Conservation (phyloP, 1,139 yeast species). For the Pichia inconspicua region DNA sequence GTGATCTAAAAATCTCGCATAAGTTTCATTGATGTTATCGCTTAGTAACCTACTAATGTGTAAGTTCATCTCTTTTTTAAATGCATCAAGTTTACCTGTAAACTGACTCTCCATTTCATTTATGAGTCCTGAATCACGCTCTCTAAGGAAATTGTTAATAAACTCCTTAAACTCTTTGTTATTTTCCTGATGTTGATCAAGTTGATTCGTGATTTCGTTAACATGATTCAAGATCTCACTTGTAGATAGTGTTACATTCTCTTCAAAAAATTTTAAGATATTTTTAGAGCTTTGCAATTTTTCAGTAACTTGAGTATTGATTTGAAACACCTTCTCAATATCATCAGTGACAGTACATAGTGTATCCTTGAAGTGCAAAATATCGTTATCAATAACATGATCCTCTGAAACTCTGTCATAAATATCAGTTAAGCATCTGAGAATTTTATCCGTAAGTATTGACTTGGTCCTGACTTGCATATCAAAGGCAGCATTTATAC, state of each 20-base stretch:
- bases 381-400: neutral
- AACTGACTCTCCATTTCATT: neutral
- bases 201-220: neutral
- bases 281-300: neutral
- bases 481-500: neutral
- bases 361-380: neutral
- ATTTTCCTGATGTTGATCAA: neutral
- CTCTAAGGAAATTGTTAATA: neutral
- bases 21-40: slow-evolving; percentile 4
- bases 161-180: slow-evolving; percentile 2
- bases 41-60: slow-evolving; percentile 1
- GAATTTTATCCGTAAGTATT: slow-evolving; percentile 1
- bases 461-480: slow-evolving; percentile 1
- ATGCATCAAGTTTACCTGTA: neutral
- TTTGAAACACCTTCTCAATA: neutral
- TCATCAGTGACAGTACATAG: neutral
- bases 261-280: neutral
- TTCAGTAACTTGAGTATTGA: neutral
- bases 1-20: slow-evolving; percentile 10
- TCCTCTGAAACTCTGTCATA: neutral
- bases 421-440: slow-evolving; percentile 2
- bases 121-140: neutral
- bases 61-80: slow-evolving; percentile 2
- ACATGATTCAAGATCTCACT: neutral
- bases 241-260: neutral